Evolutionary conservation across 106 monocot species (phyloP), one percentile per base, ranked within the genome.

Genomic region (Apostasia ramifera): DNA sequence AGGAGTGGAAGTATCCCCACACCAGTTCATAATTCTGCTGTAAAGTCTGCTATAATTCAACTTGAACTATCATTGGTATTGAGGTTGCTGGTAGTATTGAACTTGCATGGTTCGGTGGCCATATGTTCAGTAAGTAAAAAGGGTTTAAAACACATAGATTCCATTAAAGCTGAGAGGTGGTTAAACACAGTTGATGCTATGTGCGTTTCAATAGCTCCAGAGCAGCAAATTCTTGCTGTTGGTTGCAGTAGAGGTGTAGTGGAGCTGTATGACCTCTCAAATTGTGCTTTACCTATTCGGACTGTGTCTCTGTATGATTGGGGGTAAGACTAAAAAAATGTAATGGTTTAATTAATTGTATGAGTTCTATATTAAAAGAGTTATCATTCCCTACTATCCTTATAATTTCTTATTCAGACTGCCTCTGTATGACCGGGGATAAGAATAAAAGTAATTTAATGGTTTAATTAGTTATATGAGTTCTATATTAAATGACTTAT

Each of bases 351-450:
- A 43, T 41, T 8, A 59, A 26, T 44, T 48, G 39, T 63, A 44
- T 45, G 44, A 40, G 6, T 41, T 59, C 41, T 40, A 8, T 6
- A 11, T 1, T 10, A 13, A 44, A 45, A 1, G 10, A 48, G 3
- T 47, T 26, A 5, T 64, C n/a, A 64, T 48, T 65, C 48, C 1
- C 14, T 8, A 5, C 48, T 12, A n/a, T 48, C 5, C 43, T 47
- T 48, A 47, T 61, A 46, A 49, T 37, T 37, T 47, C 47, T 47
- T 65, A 47, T 65, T 26, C 26, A 26, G 26, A 26, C 26, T 98
- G 53, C 93, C 98, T 55, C 76, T 98, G 54, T 85, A 85, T 80
- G 93, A 98, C 53, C 93, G 98, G 98, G 98, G 98, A 90, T 98
- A 84, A 87, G 86, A 57, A 45, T 61, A 52, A 12, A 45, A 15